These are phyloP conservation scores for Fistulinella cinereoalba DNA, from an alignment of 1,284 basidiomycete species.

Conservation along the genomic window DNA sequence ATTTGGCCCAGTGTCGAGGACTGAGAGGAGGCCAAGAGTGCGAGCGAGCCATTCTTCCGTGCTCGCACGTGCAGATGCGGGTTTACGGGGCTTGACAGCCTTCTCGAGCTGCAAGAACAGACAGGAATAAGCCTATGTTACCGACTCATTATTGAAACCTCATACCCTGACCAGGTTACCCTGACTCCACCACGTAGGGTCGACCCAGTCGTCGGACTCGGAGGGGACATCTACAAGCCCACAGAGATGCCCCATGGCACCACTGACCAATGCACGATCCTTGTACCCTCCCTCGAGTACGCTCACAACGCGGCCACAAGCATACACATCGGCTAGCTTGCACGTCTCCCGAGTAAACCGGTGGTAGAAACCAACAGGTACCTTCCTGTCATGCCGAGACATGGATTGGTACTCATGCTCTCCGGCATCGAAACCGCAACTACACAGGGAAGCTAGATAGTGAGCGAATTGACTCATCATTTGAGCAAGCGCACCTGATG, in stretches of 20 bases:
- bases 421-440: slow-evolving; percentile 91
- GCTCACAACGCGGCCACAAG: slow-evolving; percentile 75
- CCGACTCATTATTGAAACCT: background rate
- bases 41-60: slow-evolving; percentile 57
- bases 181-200: slow-evolving; percentile 68
- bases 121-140: background rate
- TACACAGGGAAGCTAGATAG: slow-evolving; percentile 23
- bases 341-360: slow-evolving; percentile 79
- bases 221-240: slow-evolving; percentile 52
- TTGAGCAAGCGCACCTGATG: slow-evolving; percentile 57
- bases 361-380: slow-evolving; percentile 85
- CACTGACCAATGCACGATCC: slow-evolving; percentile 82
- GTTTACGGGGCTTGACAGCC: slow-evolving; percentile 59
- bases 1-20: slow-evolving; percentile 36
- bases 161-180: slow-evolving; percentile 62
- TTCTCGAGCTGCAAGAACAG: slow-evolving; percentile 64
- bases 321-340: slow-evolving; percentile 63
- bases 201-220: slow-evolving; percentile 26
- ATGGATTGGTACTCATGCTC: slow-evolving; percentile 90
- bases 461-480: slow-evolving; percentile 3
- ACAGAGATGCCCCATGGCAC: slow-evolving; percentile 73
- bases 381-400: slow-evolving; percentile 90
- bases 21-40: slow-evolving; percentile 41
- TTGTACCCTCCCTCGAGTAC: slow-evolving; percentile 96
- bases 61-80: slow-evolving; percentile 34